These are phyloP conservation scores for cucumber (Cucumis sativus) DNA, from an alignment of 306 rosid species.

Conservation along the genomic window Cucumber_9930_V3 NC_026660.2:28343001-28343500, in stretches of 20 bases:
- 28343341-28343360: background rate
- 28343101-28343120: background rate
- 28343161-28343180: background rate
- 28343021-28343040: constrained; percentile 12
- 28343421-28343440: background rate
- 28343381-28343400: background rate
- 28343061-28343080: background rate
- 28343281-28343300: background rate
- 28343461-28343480: no score
- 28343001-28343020: constrained; percentile 21
- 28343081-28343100: background rate
- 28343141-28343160: background rate
- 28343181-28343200: background rate
- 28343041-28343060: background rate
- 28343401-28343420: background rate
- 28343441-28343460: no score
- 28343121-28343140: background rate
- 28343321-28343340: background rate
- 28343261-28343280: background rate
- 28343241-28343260: background rate
- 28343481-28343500: no score
- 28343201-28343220: background rate
- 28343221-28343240: background rate
- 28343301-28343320: background rate
- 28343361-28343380: background rate